Base-by-base conservation (phyloP, 2,329 filamentous ascomycete species). In the Paraphoma chrysanthemicola region DNA sequence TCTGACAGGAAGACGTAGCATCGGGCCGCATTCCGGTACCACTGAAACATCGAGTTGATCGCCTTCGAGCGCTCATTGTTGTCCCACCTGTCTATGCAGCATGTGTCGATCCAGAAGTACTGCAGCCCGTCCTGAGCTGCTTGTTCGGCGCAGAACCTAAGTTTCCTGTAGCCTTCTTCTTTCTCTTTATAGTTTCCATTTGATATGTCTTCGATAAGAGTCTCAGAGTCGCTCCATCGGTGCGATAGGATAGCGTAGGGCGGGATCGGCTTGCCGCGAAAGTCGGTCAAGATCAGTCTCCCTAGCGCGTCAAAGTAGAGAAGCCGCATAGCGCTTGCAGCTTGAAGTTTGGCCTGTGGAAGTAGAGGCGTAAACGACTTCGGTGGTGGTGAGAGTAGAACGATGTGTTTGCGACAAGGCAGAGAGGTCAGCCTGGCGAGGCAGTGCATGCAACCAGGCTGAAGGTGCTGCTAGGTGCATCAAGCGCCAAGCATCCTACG, bases 151-250 rank as follows among this genome's bases (percentile, higher is more conserved):
- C 55, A 70, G 16, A 58, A 57, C 12, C 12, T 7, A 7, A 33
- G 31, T 12, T 33, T 33, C 12, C 12, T 7, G 12, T 33, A 33
- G 12, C 43, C 48, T 11, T 46, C 44, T 6, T 11, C 46, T 33
- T 59, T 63, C 51, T 51, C 47, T 51, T 52, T 51, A 39, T 42
- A 44, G 9, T 4, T 45, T 28, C 39, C 48, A 44, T 23, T 50
- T 38, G 12, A 33, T 47, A 69, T 31, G 51, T 72, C 65, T 54
- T 63, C 47, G 53, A 69, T 67, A 47, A 53, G 64, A 41, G 72
- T 56, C 53, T 75, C 70, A 31, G 66, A 60, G 29, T 61, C 53
- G 7, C 51, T 48, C 70, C 69, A 75, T 28, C 60, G 69, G 56
- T 75, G 72, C 10, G 69, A 75, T 33, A 75, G 31, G 12, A 33